Conservation (phyloP, 805 yeast species). For the Barnettozyma sp. region DNA sequence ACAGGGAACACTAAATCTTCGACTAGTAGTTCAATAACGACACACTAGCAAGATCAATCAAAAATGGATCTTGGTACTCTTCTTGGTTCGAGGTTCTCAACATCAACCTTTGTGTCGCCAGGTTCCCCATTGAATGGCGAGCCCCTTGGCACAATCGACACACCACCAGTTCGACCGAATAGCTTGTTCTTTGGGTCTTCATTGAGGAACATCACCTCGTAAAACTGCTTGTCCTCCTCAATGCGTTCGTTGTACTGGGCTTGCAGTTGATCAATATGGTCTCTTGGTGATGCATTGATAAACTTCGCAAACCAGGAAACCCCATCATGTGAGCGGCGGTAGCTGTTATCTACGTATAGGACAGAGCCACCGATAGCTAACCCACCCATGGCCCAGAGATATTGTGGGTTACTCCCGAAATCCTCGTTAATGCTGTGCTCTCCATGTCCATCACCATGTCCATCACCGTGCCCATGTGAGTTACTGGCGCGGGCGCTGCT, state of each 20-base stretch:
- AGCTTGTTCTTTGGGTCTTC: constrained; percentile 1
- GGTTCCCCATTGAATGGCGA: constrained; percentile 11
- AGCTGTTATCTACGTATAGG: constrained; percentile 1
- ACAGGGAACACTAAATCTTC: too few species aligned
- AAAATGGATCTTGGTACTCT: constrained; percentile 8
- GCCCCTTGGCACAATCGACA: constrained; percentile 8
- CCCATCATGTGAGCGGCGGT: constrained; percentile 1
- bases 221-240: constrained; percentile 2
- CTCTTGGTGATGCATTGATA: constrained; percentile 3
- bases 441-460: background rate
- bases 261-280: constrained; percentile 2
- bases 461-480: background rate
- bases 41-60: constrained; percentile 7
- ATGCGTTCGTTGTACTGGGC: constrained; percentile 5
- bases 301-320: constrained; percentile 7
- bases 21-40: constrained; percentile 1
- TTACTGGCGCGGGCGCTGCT: background rate
- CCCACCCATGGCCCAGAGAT: constrained; percentile 1
- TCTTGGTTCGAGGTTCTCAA: constrained; percentile 11
- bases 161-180: constrained; percentile 6
- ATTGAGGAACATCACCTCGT: constrained; percentile 6
- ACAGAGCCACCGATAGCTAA: background rate
- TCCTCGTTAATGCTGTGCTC: constrained; percentile 6
- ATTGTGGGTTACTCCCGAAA: constrained; percentile 3
- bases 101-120: constrained; percentile 5